These are phyloP conservation scores for Debaryomyces udenii DNA, from an alignment of 1,139 yeast species.

Conservation along the genomic window DNA sequence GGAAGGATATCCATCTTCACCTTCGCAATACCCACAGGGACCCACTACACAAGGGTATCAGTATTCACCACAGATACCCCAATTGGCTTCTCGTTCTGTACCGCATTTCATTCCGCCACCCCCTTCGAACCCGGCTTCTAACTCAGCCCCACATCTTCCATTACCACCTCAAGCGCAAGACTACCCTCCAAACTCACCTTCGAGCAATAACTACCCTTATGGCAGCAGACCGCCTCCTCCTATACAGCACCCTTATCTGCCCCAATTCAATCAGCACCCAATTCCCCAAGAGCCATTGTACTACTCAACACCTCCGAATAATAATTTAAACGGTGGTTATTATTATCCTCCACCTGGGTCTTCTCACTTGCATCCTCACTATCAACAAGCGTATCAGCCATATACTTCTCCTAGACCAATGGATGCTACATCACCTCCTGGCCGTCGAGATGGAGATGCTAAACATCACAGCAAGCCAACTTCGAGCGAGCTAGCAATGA, in stretches of 20 bases:
- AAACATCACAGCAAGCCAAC: conserved; percentile 18
- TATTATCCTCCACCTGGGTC: conserved; percentile 8
- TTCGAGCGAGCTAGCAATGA: conserved; percentile 37
- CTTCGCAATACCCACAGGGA: conserved; percentile 7
- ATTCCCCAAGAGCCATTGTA: conserved; percentile 4
- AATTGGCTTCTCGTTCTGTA: conserved; percentile 1
- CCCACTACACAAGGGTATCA: conserved; percentile 7
- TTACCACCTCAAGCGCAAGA: conserved; percentile 1
- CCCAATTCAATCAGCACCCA: conserved; percentile 1
- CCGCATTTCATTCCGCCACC: conserved; percentile 5
- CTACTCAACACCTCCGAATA: not conserved
- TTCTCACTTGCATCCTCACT: conserved; percentile 10
- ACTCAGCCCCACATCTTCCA: conserved; percentile 6
- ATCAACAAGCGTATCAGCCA: conserved; percentile 4
- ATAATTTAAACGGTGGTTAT: not conserved
- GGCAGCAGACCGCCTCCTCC: conserved; percentile 4
- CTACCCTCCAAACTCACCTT: conserved; percentile 3
- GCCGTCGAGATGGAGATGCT: conserved; percentile 14
- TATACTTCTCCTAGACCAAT: conserved; percentile 1
- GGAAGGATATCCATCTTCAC: not conserved
- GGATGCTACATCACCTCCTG: conserved; percentile 13
- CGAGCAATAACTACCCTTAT: not conserved
- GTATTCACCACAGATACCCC: not conserved
- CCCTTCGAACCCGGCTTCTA: conserved; percentile 9
- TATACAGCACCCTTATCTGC: conserved; percentile 8